phyloP scores from a whole-genome alignment of 2,329 filamentous ascomycete species.

The Magnaporthiopsis incrustans region DNA sequence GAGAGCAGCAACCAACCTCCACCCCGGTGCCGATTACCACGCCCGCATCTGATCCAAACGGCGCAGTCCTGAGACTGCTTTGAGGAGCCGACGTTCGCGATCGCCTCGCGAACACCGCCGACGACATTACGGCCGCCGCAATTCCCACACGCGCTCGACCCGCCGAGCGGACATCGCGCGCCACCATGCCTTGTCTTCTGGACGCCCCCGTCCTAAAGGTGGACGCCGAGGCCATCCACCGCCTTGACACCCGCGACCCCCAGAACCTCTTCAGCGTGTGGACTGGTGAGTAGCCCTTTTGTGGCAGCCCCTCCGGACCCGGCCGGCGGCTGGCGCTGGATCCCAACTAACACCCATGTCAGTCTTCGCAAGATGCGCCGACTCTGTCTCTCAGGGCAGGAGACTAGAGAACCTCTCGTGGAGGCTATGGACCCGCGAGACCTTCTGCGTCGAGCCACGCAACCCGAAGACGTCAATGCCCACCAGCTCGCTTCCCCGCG shows the following conservation, averaged over 20 bases:
- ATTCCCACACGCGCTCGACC: constrained; percentile 23
- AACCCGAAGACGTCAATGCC: constrained; percentile 38
- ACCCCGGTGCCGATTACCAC: neutral
- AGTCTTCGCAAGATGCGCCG: constrained; percentile 93
- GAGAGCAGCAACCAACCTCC: neutral
- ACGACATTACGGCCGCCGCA: constrained; percentile 14
- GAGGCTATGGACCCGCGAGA: constrained; percentile 91
- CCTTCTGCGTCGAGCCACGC: constrained; percentile 71
- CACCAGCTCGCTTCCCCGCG: constrained; percentile 35
- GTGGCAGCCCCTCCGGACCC: constrained; percentile 9
- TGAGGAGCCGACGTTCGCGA: constrained; percentile 12
- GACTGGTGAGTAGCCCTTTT: constrained; percentile 60
- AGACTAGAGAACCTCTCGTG: constrained; percentile 92
- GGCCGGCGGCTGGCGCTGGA: constrained; percentile 6
- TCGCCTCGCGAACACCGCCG: constrained; percentile 15
- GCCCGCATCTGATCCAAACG: neutral
- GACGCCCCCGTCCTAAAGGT: constrained; percentile 83
- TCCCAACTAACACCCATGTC: constrained; percentile 22
- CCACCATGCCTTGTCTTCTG: constrained; percentile 73
- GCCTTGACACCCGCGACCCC: constrained; percentile 86
- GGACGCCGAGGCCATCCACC: constrained; percentile 85
- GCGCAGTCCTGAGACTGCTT: constrained; percentile 1
- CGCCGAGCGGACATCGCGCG: constrained; percentile 25
- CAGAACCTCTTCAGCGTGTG: constrained; percentile 95
- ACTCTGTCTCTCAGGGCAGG: constrained; percentile 86